Evolutionary conservation across 73 alveolate genomes (phyloP).

Genomic region (Paramecium bursaria): DNA sequence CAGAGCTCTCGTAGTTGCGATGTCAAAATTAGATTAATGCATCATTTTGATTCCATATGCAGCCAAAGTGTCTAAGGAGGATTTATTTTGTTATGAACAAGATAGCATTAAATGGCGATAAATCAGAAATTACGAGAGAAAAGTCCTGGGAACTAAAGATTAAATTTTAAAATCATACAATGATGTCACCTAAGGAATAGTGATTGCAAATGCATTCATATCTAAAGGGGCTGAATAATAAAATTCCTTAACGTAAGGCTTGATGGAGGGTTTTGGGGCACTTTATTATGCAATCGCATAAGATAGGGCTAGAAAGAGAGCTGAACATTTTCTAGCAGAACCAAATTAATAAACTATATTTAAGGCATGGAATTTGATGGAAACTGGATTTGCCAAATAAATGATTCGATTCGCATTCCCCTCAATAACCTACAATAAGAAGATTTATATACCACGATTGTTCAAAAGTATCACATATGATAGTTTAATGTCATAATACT

Average conservation of each 20-base stretch:
- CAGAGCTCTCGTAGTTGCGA: neutral
- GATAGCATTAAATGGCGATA: neutral
- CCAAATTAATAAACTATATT: conserved; percentile 38
- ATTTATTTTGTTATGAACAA: conserved; percentile 40
- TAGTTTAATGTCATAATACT: conserved; percentile 28
- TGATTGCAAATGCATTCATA: conserved; percentile 65
- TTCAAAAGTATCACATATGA: conserved; percentile 33
- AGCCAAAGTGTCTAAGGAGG: conserved; percentile 23
- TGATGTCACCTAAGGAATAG: conserved; percentile 50
- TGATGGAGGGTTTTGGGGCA: conserved; percentile 65
- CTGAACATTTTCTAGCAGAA: conserved; percentile 65
- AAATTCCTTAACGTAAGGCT: neutral
- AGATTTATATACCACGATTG: conserved; percentile 37
- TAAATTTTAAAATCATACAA: conserved; percentile 39
- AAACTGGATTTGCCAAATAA: conserved; percentile 34
- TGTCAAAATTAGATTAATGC: conserved; percentile 40
- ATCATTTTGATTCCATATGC: conserved; percentile 27
- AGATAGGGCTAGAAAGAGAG: conserved; percentile 48
- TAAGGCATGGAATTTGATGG: conserved; percentile 71
- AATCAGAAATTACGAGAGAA: neutral
- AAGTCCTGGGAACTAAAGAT: conserved; percentile 3
- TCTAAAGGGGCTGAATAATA: conserved; percentile 67
- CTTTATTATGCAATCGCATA: conserved; percentile 50
- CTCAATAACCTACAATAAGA: conserved; percentile 28
- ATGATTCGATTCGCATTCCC: conserved; percentile 56